Evolutionary conservation across 2,329 filamentous ascomycete genomes (phyloP).

Genomic region (Leptodontidium sp.): DNA sequence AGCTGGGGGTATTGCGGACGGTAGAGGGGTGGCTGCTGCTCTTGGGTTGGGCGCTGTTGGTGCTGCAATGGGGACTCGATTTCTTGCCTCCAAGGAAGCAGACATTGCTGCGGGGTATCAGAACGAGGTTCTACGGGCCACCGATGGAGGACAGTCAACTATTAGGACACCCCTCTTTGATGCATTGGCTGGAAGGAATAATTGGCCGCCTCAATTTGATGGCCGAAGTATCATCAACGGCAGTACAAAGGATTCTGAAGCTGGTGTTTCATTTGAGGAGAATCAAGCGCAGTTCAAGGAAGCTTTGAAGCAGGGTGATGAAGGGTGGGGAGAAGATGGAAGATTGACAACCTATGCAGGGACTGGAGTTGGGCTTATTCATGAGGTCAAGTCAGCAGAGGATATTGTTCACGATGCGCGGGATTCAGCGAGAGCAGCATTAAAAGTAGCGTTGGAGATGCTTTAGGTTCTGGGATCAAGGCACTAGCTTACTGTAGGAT

Average conservation of each 20-base stretch:
- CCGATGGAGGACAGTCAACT: constrained; percentile 57
- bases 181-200: constrained; percentile 58
- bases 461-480: neutral
- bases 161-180: constrained; percentile 58
- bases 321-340: constrained; percentile 53
- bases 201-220: constrained; percentile 64
- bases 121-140: constrained; percentile 52
- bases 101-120: constrained; percentile 55
- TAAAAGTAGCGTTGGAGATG: neutral
- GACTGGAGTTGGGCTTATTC: constrained; percentile 36
- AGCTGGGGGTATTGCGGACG: constrained; percentile 47
- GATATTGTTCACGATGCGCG: constrained; percentile 35
- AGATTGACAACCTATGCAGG: constrained; percentile 36
- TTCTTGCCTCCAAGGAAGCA: constrained; percentile 55
- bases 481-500: too few relatives aligned
- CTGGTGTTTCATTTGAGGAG: constrained; percentile 47
- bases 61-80: constrained; percentile 57
- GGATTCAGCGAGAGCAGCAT: neutral
- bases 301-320: neutral
- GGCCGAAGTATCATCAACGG: constrained; percentile 62
- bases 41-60: constrained; percentile 48
- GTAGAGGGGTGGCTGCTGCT: constrained; percentile 45
- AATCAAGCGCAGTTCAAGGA: constrained; percentile 43
- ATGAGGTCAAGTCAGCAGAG: constrained; percentile 26
- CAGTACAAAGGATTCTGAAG: constrained; percentile 54